Evolutionary conservation across 768 basidiomycete genomes (phyloP), one percentile per base, ranked within the genome.

Genomic region (Rhizopogon vulgaris): DNA sequence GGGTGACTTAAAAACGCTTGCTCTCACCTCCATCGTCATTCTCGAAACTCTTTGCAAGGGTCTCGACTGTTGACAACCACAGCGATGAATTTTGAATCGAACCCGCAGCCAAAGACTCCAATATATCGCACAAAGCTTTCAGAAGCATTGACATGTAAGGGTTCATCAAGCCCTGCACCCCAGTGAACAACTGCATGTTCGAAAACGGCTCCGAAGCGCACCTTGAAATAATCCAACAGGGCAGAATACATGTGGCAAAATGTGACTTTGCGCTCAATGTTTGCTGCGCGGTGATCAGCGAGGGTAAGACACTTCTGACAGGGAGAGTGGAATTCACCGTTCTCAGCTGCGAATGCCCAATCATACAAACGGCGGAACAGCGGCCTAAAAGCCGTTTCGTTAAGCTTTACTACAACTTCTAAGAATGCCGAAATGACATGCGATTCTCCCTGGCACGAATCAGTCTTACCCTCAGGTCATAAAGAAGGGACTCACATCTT

Each of bases 351-450:
- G 60, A 94, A 94, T 0, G 93, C 93, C 96, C 96, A 99, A 64
- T 99, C 96, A 61, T 90, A 93, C 52, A 94, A 68, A 49, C 85
- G 84, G 50, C 93, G 83, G 79, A 97, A 95, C 14, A 97, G 72
- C 1, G 95, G 94, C 56, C 83, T 80, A 82, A 99, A 98, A 0
- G 86, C 78, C 0, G 82, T 81, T 59, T 98, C 96, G 62, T 94
- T 96, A 49, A 99, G 74, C 68, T 97, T 97, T 49, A 91, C 82
- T 10, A 94, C 89, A 8, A 97, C 73, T 66, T 95, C 90, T 10
- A 85, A 76, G 77, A 96, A 97, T 0, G 94, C 85, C 1, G 77
- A 65, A 52, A 90, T 80, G 9, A 81, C 71, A 39, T 67, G 64
- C 6, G 64, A 58, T 65, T 84, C 78, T n/a, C 76, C 73, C 85